A percentile compares a stretch with the other conserved stretches of the same genome.
These are phyloP conservation scores for Podaxis mareebaensis DNA, from an alignment of 768 basidiomycete species.

Conservation along the genomic window DNA sequence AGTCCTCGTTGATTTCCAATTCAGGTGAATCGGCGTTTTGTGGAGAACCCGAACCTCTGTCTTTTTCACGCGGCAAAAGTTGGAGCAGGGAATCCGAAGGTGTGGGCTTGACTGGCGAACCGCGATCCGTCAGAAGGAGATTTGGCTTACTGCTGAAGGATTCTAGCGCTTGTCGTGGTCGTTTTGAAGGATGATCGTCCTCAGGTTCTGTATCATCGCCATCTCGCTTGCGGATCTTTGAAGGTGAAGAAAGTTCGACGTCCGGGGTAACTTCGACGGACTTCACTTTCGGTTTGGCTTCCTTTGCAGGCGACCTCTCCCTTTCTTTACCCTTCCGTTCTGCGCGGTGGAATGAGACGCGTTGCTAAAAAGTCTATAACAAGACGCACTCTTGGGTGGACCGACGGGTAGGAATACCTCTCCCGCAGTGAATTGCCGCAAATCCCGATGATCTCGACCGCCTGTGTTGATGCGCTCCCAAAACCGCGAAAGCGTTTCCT, in stretches of 20 bases:
- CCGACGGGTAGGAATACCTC: constrained; percentile 58
- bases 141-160: constrained; percentile 13
- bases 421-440: constrained; percentile 50
- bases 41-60: not conserved
- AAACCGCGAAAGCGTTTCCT: constrained; percentile 54
- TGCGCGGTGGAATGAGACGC: not conserved
- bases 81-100: not conserved
- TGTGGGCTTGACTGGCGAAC: not conserved
- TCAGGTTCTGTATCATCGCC: not conserved
- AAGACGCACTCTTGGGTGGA: constrained; percentile 51
- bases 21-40: constrained; percentile 12
- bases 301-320: constrained; percentile 2
- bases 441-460: constrained; percentile 50
- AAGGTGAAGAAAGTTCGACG: not conserved
- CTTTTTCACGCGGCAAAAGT: not conserved
- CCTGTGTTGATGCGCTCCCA: constrained; percentile 48
- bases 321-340: constrained; percentile 12
- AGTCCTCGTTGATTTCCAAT: not conserved
- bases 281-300: not conserved
- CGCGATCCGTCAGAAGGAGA: constrained; percentile 4
- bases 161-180: constrained; percentile 1
- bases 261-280: not conserved
- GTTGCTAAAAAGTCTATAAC: not conserved
- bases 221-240: constrained; percentile 6
- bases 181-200: constrained; percentile 4